phyloP scores from a whole-genome alignment of 2,329 filamentous ascomycete genomes.

The Aspergillus novofumigatus region DNA sequence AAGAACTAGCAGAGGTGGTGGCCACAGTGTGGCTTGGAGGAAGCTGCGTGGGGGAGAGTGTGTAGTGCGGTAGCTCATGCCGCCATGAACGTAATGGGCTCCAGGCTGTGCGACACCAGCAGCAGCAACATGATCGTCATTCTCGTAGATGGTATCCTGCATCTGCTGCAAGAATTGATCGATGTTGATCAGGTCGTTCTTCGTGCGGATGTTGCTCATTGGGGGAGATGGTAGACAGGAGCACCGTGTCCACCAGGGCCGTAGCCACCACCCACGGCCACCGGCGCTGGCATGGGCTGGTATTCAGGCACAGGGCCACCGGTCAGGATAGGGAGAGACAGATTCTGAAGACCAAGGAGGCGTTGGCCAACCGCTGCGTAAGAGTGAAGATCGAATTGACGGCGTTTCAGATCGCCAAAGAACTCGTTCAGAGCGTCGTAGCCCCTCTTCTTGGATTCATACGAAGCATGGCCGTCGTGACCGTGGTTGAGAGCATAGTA shows the following conservation, averaged over 20 bases:
- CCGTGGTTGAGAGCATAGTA: slow-evolving; percentile 70
- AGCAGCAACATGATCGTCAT: slow-evolving; percentile 72
- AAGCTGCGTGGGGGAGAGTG: slow-evolving; percentile 49
- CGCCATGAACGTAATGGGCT: slow-evolving; percentile 58
- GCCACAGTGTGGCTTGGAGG: slow-evolving; percentile 39
- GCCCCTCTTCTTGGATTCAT: slow-evolving; percentile 76
- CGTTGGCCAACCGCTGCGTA: slow-evolving; percentile 89
- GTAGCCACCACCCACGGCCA: slow-evolving; percentile 54
- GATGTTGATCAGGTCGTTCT: slow-evolving; percentile 89
- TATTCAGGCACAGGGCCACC: slow-evolving; percentile 53
- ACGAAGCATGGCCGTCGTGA: slow-evolving; percentile 58
- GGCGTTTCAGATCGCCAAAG: slow-evolving; percentile 87
- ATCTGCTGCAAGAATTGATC: slow-evolving; percentile 95
- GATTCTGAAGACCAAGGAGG: slow-evolving; percentile 73
- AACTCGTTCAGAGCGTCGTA: slow-evolving; percentile 90
- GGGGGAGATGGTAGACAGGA: slow-evolving; percentile 78
- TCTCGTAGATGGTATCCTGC: slow-evolving; percentile 94
- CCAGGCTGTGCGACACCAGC: slow-evolving; percentile 73
- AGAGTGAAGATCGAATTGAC: slow-evolving; percentile 81
- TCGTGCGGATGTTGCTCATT: slow-evolving; percentile 83
- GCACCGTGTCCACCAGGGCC: slow-evolving; percentile 58
- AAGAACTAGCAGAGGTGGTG: slow-evolving; percentile 34
- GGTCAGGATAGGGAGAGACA: slow-evolving; percentile 59
- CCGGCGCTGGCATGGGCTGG: slow-evolving; percentile 49
- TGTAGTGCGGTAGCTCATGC: slow-evolving; percentile 52